These are phyloP conservation scores for Spathaspora boniae DNA, from an alignment of 805 yeast species.

Conservation along the genomic window DNA sequence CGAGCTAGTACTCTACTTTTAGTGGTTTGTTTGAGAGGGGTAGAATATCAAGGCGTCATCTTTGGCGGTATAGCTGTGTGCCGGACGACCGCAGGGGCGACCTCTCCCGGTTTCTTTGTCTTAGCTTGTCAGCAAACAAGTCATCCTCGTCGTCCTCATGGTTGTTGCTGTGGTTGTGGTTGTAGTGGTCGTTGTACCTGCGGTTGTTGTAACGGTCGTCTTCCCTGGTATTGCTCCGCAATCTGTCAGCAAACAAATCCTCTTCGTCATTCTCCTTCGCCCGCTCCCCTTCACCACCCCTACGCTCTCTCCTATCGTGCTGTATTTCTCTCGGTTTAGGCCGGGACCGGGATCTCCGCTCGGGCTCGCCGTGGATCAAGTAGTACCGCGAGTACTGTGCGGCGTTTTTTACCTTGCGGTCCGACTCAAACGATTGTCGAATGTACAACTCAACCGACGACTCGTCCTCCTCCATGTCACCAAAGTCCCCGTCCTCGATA, in stretches of 20 bases:
- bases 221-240: too few species aligned
- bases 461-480: slow-evolving; percentile 37
- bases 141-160: slow-evolving; percentile 29
- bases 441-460: slow-evolving; percentile 34
- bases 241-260: slow-evolving; percentile 10
- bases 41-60: too few species aligned
- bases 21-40: too few species aligned
- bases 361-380: slow-evolving; percentile 70
- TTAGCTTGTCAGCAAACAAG: slow-evolving; percentile 31
- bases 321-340: slow-evolving; percentile 7
- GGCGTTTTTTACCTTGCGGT: slow-evolving; percentile 56
- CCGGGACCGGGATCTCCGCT: slow-evolving; percentile 28
- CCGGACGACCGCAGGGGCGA: slow-evolving; percentile 21
- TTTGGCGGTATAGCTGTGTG: too few species aligned
- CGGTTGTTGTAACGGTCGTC: too few species aligned
- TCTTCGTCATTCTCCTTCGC: slow-evolving; percentile 6
- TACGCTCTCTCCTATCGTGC: slow-evolving; percentile 2
- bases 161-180: too few species aligned
- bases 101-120: slow-evolving; percentile 19
- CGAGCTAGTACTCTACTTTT: too few species aligned
- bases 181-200: too few species aligned
- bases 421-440: slow-evolving; percentile 52
- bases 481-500: slow-evolving; percentile 12
- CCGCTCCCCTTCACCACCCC: slow-evolving; percentile 19
- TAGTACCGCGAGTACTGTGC: slow-evolving; percentile 60